Evolutionary conservation across 148 eudicot genomes (phyloP).

Genomic region (Rhododendron ovatum): DNA sequence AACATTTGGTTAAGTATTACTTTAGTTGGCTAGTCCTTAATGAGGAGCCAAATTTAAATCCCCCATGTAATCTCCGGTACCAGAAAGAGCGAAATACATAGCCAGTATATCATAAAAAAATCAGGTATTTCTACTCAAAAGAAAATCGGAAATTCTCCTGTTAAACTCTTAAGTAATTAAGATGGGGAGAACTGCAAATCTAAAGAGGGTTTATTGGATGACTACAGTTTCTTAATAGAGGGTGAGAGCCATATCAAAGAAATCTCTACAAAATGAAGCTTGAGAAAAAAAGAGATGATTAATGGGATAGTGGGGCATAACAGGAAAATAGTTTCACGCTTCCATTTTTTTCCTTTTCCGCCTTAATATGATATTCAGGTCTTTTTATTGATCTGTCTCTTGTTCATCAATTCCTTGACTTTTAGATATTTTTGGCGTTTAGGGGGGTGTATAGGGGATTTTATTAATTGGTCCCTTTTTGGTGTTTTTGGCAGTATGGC

Average conservation of each 20-base stretch:
- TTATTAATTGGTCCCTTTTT: background rate
- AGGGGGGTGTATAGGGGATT: background rate
- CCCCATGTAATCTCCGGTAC: background rate
- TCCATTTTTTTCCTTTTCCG: background rate
- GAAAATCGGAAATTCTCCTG: background rate
- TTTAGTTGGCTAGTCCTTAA: background rate
- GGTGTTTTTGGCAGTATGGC: background rate
- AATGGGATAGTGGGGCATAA: background rate
- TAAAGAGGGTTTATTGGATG: background rate
- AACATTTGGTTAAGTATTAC: background rate
- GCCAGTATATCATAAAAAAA: background rate
- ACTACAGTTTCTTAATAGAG: background rate
- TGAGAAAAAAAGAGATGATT: background rate
- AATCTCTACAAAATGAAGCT: background rate
- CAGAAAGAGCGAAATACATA: background rate
- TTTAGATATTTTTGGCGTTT: background rate
- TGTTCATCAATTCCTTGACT: background rate
- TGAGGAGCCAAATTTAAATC: background rate
- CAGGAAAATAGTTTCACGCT: background rate
- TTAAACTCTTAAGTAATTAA: background rate
- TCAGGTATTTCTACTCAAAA: background rate
- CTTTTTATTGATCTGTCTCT: background rate
- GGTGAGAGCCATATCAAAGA: background rate
- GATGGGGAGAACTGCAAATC: background rate
- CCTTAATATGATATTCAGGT: background rate